Conservation (phyloP, 2,329 filamentous ascomycete species). For the Nemania sp. region DNA sequence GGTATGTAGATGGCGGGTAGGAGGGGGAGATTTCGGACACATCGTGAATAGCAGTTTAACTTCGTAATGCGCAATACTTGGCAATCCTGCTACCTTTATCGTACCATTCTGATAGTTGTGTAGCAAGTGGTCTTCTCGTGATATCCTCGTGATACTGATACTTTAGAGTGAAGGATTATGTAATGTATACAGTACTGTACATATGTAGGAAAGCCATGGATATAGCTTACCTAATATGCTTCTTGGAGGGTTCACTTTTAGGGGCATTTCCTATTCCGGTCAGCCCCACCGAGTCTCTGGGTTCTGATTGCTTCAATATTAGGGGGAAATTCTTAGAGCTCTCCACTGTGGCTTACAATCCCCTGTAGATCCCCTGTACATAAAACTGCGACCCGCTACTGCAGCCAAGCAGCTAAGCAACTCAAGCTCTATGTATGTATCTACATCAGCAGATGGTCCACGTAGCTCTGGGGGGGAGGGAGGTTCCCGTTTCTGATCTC, state of each 20-base stretch:
- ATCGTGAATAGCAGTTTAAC: too few relatives aligned
- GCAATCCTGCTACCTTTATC: too few relatives aligned
- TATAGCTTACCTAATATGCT: neutral
- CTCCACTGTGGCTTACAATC: neutral
- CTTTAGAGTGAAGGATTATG: too few relatives aligned
- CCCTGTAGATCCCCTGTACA: neutral
- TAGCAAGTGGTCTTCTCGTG: too few relatives aligned
- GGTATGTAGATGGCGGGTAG: too few relatives aligned
- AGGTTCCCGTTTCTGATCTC: constrained; percentile 20
- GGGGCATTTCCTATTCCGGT: constrained; percentile 35
- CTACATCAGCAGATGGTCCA: neutral
- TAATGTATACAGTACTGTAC: too few relatives aligned
- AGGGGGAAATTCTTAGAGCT: neutral
- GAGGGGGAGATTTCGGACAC: too few relatives aligned
- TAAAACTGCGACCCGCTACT: neutral
- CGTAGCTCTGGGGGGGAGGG: constrained; percentile 2
- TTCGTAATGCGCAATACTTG: too few relatives aligned
- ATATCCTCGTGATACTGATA: too few relatives aligned
- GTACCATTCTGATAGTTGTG: too few relatives aligned
- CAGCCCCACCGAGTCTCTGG: constrained; percentile 18
- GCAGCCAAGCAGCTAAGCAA: constrained; percentile 19
- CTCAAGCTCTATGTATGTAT: constrained; percentile 4
- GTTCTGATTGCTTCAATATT: constrained; percentile 35
- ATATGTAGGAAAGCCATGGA: neutral
- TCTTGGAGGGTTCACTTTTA: constrained; percentile 10